A percentile compares a stretch with the other conserved stretches of the same genome.
Conservation (phyloP, 176 grass and related monocot species). For the Aegilops sharonensis region DNA sequence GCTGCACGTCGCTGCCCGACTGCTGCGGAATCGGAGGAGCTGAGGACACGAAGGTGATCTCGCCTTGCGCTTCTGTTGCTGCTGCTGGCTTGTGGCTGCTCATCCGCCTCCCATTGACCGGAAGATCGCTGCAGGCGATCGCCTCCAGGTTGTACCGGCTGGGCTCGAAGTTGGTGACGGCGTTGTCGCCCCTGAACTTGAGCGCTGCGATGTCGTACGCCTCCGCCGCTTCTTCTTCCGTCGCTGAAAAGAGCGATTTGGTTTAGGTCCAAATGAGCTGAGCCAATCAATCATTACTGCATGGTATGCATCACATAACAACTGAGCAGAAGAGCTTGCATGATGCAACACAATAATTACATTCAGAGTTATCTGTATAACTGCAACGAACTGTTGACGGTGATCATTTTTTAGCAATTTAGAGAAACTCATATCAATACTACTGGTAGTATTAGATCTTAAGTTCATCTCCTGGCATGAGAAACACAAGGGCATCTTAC, state of each 20-base stretch:
- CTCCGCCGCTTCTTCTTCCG: conserved; percentile 90
- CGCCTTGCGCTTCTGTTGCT: conserved; percentile 19
- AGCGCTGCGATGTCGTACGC: conserved; percentile 91
- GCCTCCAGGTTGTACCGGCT: conserved; percentile 78
- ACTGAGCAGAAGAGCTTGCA: background rate
- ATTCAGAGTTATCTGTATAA: background rate
- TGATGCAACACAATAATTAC: background rate
- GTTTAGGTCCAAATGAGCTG: background rate
- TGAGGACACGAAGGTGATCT: background rate
- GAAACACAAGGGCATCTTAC: background rate
- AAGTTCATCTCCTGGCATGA: background rate
- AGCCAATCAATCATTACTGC: background rate
- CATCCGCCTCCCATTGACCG: conserved; percentile 45
- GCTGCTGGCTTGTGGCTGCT: conserved; percentile 15
- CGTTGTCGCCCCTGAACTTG: conserved; percentile 84
- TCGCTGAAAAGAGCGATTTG: conserved; percentile 46
- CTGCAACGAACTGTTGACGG: background rate
- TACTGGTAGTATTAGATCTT: background rate
- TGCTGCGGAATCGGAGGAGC: conserved; percentile 28
- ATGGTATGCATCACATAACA: background rate
- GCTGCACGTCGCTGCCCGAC: conserved; percentile 26
- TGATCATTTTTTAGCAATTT: background rate
- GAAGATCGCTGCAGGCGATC: conserved; percentile 61
- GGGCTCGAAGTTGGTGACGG: conserved; percentile 84
- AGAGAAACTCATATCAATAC: background rate